phyloP scores from a whole-genome alignment of 805 yeast genomes.

The Zygoascus biomembranicola region DNA sequence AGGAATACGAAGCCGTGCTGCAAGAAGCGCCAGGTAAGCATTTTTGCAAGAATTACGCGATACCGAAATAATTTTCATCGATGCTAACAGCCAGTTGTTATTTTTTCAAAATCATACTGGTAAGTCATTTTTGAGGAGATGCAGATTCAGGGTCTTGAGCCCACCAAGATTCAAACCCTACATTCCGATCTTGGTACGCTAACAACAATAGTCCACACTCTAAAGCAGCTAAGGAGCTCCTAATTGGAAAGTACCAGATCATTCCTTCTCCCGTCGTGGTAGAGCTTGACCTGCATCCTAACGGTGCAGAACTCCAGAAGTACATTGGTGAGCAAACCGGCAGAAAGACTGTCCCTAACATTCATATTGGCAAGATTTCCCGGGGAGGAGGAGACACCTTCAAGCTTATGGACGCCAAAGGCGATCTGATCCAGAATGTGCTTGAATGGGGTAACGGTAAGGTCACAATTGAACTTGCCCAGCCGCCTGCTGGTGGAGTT shows the following conservation, averaged over 20 bases:
- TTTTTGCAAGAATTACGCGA: constrained; percentile 30
- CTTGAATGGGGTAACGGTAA: constrained; percentile 42
- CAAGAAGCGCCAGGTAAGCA: constrained; percentile 49
- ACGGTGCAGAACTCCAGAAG: constrained; percentile 69
- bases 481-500: not conserved
- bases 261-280: constrained; percentile 66
- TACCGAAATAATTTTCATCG: constrained; percentile 30
- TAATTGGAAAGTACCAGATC: constrained; percentile 55
- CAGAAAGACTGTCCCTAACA: constrained; percentile 84
- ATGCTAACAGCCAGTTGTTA: constrained; percentile 25
- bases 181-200: not conserved
- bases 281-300: constrained; percentile 72
- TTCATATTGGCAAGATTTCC: constrained; percentile 63
- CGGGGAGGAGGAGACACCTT: constrained; percentile 90
- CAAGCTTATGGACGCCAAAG: constrained; percentile 47
- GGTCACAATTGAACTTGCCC: constrained; percentile 11
- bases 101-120: constrained; percentile 44
- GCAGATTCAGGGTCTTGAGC: constrained; percentile 26
- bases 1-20: constrained; percentile 50
- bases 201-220: constrained; percentile 51
- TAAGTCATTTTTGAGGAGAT: not conserved
- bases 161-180: not conserved
- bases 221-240: constrained; percentile 55
- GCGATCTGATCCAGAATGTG: constrained; percentile 44
- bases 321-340: constrained; percentile 64